phyloP scores from a whole-genome alignment of 192 early-diverging fungal species.

The Umbelopsis isabellina region DNA sequence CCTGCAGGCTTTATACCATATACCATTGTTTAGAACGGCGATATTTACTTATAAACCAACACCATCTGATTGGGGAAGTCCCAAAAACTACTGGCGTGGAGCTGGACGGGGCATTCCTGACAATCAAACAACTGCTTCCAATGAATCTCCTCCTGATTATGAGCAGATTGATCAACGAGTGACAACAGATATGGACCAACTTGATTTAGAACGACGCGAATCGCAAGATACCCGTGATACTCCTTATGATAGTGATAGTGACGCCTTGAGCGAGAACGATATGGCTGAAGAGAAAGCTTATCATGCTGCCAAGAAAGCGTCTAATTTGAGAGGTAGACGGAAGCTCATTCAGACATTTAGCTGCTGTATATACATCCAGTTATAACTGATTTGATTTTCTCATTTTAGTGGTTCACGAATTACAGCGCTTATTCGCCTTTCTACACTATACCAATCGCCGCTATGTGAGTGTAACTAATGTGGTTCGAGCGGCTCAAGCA shows the following conservation, averaged over 20 bases:
- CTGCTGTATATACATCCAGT: not conserved
- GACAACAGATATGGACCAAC: not conserved
- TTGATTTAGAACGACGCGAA: not conserved
- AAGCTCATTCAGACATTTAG: not conserved
- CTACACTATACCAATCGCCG: conserved; percentile 32
- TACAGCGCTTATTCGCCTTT: conserved; percentile 50
- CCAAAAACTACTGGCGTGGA: conserved; percentile 46
- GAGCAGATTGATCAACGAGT: not conserved
- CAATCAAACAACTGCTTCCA: not conserved
- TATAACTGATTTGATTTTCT: not conserved
- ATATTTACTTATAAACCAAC: conserved; percentile 40
- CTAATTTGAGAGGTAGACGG: not conserved
- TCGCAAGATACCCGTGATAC: not conserved
- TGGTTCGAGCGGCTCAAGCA: conserved; percentile 30
- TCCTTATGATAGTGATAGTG: not conserved
- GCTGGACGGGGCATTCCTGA: conserved; percentile 26
- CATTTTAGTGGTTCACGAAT: conserved; percentile 25
- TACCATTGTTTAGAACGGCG: conserved; percentile 37
- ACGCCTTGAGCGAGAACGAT: not conserved
- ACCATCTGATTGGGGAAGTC: conserved; percentile 36
- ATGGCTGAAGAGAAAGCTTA: not conserved
- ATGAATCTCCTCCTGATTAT: not conserved
- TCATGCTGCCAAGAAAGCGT: not conserved
- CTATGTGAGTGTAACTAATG: conserved; percentile 35
- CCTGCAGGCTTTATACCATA: conserved; percentile 47